Evolutionary conservation across 495 filamentous ascomycete genomes (phyloP).

Genomic region (Glonium stellatum): DNA sequence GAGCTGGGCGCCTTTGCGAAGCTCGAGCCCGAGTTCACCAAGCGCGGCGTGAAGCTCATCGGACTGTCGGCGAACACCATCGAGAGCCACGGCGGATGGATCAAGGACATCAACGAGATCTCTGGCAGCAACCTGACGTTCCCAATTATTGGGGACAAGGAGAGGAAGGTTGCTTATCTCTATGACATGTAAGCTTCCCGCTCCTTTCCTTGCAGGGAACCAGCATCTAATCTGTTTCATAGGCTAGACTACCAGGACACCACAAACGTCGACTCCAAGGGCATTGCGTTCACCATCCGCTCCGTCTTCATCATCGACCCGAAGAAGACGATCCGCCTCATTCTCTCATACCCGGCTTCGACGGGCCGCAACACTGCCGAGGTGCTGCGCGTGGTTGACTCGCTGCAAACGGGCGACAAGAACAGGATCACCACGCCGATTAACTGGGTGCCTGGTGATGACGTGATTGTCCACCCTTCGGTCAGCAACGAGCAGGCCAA

Average conservation of each 20-base stretch:
- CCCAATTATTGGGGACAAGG: constrained; percentile 97
- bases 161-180: constrained; percentile 79
- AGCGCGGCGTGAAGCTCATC: constrained; percentile 91
- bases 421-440: constrained; percentile 75
- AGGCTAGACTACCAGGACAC: constrained; percentile 80
- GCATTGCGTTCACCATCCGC: constrained; percentile 96
- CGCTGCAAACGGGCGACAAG: constrained; percentile 95
- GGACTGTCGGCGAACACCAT: constrained; percentile 82
- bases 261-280: constrained; percentile 90
- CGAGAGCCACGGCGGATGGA: constrained; percentile 62
- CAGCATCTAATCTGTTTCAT: constrained; percentile 10
- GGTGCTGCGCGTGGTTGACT: constrained; percentile 91
- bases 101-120: constrained; percentile 95
- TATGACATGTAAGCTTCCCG: constrained; percentile 84
- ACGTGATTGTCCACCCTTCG: constrained; percentile 90
- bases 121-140: constrained; percentile 72
- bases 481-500: constrained; percentile 83
- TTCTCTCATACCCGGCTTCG: constrained; percentile 92
- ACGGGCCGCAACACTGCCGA: constrained; percentile 96
- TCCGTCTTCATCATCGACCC: constrained; percentile 99
- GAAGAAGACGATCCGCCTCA: constrained; percentile 94
- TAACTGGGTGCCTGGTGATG: constrained; percentile 43
- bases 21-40: constrained; percentile 92
- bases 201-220: background rate
- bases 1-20: constrained; percentile 97